phyloP scores from a whole-genome alignment of 2,329 filamentous ascomycete species.

The Colletotrichum acutatum region DNA sequence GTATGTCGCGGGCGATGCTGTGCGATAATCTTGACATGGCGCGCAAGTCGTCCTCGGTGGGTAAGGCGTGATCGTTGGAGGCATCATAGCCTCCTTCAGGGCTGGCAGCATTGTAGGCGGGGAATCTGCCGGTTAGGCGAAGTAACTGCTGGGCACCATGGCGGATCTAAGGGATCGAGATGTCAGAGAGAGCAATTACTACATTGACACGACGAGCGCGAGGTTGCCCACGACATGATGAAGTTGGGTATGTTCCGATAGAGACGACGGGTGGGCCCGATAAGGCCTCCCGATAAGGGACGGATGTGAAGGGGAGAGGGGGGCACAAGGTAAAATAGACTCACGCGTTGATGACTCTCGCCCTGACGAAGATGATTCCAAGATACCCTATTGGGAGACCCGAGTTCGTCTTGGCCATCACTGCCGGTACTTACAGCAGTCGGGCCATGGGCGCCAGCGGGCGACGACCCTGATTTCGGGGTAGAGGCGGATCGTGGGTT shows the following conservation, averaged over 20 bases:
- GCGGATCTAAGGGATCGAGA: not conserved
- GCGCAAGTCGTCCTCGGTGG: constrained; percentile 20
- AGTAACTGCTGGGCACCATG: constrained; percentile 23
- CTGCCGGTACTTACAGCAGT: not conserved
- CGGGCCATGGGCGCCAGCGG: not conserved
- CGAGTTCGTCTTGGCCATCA: constrained; percentile 10
- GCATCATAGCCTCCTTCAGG: not conserved
- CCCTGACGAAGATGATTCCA: constrained; percentile 29
- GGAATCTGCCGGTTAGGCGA: constrained; percentile 18
- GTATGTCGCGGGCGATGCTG: constrained; percentile 30
- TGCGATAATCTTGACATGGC: constrained; percentile 28
- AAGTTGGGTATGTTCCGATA: not conserved
- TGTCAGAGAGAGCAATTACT: not conserved
- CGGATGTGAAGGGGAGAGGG: not conserved
- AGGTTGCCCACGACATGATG: not conserved
- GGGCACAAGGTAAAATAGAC: not conserved
- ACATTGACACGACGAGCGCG: not conserved
- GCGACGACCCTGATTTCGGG: constrained; percentile 20
- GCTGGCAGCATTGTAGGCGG: not conserved
- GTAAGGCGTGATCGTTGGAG: not conserved
- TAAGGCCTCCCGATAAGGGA: not conserved
- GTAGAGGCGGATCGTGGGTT: constrained; percentile 30
- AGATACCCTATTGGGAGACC: constrained; percentile 7
- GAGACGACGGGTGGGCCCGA: not conserved
- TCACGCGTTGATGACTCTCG: constrained; percentile 30